A percentile compares a stretch with the other conserved stretches of the same genome.
Conservation (phyloP, 345 rosid genomes). For the Brassica rapa region DNA sequence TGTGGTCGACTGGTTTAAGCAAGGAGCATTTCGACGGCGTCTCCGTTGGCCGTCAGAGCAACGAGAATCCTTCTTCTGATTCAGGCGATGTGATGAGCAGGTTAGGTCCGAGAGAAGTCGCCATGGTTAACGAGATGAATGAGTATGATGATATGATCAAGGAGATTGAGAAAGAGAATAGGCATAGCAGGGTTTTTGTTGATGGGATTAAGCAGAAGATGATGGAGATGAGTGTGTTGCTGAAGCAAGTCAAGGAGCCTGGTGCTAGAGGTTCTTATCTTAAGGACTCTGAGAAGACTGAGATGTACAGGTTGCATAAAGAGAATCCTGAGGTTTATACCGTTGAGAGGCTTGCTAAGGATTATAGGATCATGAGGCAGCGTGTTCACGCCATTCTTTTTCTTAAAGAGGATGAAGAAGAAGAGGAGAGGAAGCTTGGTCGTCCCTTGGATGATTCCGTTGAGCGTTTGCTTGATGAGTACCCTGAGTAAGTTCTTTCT, state of each 20-base stretch:
- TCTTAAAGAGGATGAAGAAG: conserved; percentile 87
- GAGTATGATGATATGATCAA: conserved; percentile 52
- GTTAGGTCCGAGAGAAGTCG: conserved; percentile 29
- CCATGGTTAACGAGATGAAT: conserved; percentile 46
- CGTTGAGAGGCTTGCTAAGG: conserved; percentile 80
- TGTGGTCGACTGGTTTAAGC: conserved; percentile 89
- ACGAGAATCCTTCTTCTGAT: conserved; percentile 34
- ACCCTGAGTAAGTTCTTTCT: conserved; percentile 65
- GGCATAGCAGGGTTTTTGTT: conserved; percentile 52
- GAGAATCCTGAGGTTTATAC: conserved; percentile 83
- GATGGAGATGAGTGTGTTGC: conserved; percentile 52
- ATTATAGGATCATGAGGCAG: conserved; percentile 94
- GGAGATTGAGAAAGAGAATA: conserved; percentile 52
- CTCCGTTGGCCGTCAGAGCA: conserved; percentile 44
- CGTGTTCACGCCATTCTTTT: conserved; percentile 95
- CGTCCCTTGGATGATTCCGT: conserved; percentile 90
- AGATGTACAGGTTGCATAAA: conserved; percentile 89
- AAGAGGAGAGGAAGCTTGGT: conserved; percentile 86
- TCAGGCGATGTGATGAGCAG: conserved; percentile 34
- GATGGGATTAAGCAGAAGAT: conserved; percentile 60
- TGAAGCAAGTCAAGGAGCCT: conserved; percentile 86
- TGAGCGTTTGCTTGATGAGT: conserved; percentile 81
- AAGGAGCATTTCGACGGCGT: conserved; percentile 91
- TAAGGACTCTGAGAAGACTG: conserved; percentile 92
- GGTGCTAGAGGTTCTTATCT: conserved; percentile 89